phyloP scores from a whole-genome alignment of 2,329 filamentous ascomycete species.

The Fusarium nematophilum region DNA sequence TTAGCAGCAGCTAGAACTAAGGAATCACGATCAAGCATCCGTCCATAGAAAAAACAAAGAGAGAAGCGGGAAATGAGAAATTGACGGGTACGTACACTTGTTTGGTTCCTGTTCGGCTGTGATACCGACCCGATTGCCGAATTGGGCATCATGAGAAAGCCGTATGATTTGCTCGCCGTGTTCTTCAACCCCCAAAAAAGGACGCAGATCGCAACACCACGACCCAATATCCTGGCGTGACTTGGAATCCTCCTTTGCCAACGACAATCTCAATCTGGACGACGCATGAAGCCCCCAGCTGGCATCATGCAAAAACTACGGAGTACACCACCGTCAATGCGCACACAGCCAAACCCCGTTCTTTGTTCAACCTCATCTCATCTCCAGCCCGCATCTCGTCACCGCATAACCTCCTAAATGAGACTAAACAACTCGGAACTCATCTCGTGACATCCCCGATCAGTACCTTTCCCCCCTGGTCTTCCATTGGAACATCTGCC shows the following conservation, averaged over 20 bases:
- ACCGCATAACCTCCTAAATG: conserved; percentile 39
- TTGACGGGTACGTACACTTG: too few species aligned
- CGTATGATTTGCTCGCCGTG: conserved; percentile 1
- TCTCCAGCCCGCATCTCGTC: conserved; percentile 18
- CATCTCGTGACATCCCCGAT: conserved; percentile 30
- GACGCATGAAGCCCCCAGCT: neutral
- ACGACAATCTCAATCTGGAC: too few species aligned
- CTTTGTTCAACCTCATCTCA: conserved; percentile 4
- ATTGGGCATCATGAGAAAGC: conserved; percentile 10
- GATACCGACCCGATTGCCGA: conserved; percentile 6
- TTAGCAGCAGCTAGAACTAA: conserved; percentile 1
- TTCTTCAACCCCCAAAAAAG: too few species aligned
- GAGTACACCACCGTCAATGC: neutral
- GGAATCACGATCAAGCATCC: conserved; percentile 6
- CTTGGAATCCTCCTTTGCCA: neutral
- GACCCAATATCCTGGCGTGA: neutral
- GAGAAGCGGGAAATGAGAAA: neutral
- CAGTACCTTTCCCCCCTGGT: neutral
- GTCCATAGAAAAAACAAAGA: too few species aligned
- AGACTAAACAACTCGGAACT: conserved; percentile 23
- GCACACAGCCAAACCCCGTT: neutral
- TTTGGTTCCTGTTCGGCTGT: neutral
- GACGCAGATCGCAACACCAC: conserved; percentile 10
- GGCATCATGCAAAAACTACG: conserved; percentile 20
- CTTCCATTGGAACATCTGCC: neutral